Base-by-base conservation (phyloP, 306 rosid genomes). In the Quercus robur region DNA sequence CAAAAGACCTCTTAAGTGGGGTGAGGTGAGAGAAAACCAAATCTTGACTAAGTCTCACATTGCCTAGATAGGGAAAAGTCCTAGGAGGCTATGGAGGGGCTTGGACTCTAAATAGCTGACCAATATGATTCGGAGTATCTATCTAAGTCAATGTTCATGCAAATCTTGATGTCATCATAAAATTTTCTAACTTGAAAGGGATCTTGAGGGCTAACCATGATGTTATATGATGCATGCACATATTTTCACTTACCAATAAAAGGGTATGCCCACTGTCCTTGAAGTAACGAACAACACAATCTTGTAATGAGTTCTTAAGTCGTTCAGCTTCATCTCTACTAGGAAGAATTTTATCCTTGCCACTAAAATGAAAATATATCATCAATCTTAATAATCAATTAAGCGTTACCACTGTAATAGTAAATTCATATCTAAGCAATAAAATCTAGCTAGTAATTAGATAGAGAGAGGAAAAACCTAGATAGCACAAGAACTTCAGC, bases 401-500 rank as follows among this genome's bases (percentile, higher is more conserved):
- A 49, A 79, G 75, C 62, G 14, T 67, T 33, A 51, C 69, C 68
- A 70, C 70, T 38, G 73, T 75, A 20, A 58, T 64, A 77, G 74
- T 52, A 84, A 81, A 41, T 73, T 64, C 72, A 74, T 23, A 46
- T 78, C 59, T 49, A 55, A 83, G 14, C 54, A 51, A 49, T 20
- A 55, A 49, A 56, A 9, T 52, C 71, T 73, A 67, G 46, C 21
- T 30, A 66, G 51, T 66, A 67, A 67, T 19, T 67, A 67, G 7
- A 15, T 25, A 72, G 80, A 70, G 68, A 75, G 86, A 70, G 74
- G 76, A 70, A 71, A 18, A 77, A 95, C 99, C 99, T 95, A 71
- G 98, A 93, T 70, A 96, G 88, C 81, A 96, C 91, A 56, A 96
- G 98, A 5, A 96, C 98, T 91, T 96, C 97, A 25, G 97, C 98